Percentiles rank a stretch among this genome's conserved stretches.
Conservation (phyloP, 257 asterid species). For the Solanum corneliomulleri region DNA sequence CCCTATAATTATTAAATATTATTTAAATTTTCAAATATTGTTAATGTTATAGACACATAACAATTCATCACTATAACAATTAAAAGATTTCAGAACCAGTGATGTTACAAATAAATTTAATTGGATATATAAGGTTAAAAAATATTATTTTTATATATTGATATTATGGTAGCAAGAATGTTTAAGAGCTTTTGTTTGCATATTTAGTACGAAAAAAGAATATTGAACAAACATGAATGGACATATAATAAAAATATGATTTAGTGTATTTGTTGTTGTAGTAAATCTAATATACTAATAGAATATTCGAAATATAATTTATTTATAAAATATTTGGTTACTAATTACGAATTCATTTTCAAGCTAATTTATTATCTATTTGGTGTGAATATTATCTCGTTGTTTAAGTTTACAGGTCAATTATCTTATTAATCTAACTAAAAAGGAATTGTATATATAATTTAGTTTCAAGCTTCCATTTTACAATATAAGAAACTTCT, state of each 20-base stretch:
- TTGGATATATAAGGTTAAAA: background rate
- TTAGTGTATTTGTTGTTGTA: background rate
- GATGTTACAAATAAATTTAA: background rate
- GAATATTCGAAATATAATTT: background rate
- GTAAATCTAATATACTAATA: background rate
- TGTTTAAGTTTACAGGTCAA: background rate
- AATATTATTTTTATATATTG: background rate
- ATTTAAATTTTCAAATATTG: background rate
- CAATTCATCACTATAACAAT: background rate
- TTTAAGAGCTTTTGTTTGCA: background rate
- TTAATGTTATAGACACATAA: background rate
- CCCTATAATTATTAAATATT: background rate
- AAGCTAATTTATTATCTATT: background rate
- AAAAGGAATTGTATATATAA: background rate
- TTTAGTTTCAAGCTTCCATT: background rate
- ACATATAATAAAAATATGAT: background rate
- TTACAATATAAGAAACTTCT: background rate
- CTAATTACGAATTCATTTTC: background rate
- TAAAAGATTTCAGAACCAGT: background rate
- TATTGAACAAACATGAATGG: background rate
- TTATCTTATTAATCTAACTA: background rate
- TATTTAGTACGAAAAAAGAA: background rate
- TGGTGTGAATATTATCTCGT: background rate
- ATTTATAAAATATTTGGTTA: background rate
- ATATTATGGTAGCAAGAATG: background rate